phyloP scores from a whole-genome alignment of 139 green algal species.

The Chlamydomonas sphaeroides region DNA sequence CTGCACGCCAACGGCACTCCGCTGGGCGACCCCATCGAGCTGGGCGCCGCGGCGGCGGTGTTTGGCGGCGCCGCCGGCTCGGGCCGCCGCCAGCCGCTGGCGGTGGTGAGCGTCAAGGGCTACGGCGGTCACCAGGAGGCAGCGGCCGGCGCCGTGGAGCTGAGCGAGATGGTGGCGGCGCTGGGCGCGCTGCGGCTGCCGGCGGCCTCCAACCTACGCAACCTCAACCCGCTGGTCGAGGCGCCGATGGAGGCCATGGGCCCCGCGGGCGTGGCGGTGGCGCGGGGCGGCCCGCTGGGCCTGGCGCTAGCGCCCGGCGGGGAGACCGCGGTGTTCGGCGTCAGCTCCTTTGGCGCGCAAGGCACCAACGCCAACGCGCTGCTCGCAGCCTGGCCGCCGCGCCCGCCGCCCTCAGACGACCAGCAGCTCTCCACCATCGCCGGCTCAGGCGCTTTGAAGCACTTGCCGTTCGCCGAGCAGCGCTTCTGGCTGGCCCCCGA shows the following conservation, averaged over 20 bases:
- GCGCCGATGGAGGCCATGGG: slow-evolving; percentile 29
- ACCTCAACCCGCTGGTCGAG: slow-evolving; percentile 74
- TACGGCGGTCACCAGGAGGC: slow-evolving; percentile 69
- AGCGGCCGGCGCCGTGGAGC: slow-evolving; percentile 56
- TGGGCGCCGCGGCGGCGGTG: slow-evolving; percentile 58
- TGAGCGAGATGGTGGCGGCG: slow-evolving; percentile 45
- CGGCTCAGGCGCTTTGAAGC: not conserved
- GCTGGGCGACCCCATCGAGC: slow-evolving; percentile 73
- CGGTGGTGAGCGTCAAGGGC: slow-evolving; percentile 56
- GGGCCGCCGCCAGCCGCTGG: slow-evolving; percentile 10
- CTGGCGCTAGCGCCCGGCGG: not conserved
- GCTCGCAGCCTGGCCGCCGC: not conserved
- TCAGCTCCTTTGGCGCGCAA: slow-evolving; percentile 70
- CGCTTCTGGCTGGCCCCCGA: slow-evolving; percentile 24
- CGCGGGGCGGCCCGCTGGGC: slow-evolving; percentile 2
- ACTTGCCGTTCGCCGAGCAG: not conserved
- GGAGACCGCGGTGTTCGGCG: slow-evolving; percentile 70
- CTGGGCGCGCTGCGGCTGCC: slow-evolving; percentile 36
- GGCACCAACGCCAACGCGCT: slow-evolving; percentile 75
- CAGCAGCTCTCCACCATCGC: not conserved
- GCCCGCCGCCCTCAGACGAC: not conserved
- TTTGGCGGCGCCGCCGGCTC: not conserved
- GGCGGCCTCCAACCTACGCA: slow-evolving; percentile 59
- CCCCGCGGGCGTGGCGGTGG: not conserved
- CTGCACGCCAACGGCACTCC: slow-evolving; percentile 77